Base-by-base conservation (phyloP, 2,329 filamentous ascomycete genomes). In the Chalaropsis ovoidea region DNA sequence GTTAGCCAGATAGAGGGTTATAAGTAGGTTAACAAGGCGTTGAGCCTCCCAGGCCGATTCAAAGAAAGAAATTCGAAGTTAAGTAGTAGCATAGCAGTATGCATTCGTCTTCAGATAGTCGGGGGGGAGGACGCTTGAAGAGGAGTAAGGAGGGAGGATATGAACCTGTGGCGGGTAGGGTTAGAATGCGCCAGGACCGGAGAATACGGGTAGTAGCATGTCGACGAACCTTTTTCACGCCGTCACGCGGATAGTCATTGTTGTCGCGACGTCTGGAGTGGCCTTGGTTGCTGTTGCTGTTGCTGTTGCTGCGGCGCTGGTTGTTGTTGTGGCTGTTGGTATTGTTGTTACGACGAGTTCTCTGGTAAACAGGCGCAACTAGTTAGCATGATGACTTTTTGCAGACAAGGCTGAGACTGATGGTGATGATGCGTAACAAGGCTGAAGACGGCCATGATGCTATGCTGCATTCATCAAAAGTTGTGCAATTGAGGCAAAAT, bases 191-290 rank as follows among this genome's bases (percentile, higher is more conserved):
- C 43, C 24, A 49, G 8, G 19, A 52, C 11, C 17, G 13, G 41
- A 58, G 8, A 47, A 54, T n/a, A 43, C 17, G 19, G 47, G 42
- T 39, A 45, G 42, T 31, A 11, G 22, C 27, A 41, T 45, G 17
- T 47, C 13, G 15, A 67, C 73, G 58, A 75, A 93, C 90, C 90
- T 95, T 95, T 91, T 87, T 92, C 75, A 93, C 83, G 77, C 89
- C 89, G 61, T 67, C 66, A 62, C 66, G 66, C 45, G 66, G 66
- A 58, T 62, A 65, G 39, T 67, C 66, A 66, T 63, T 63, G 65
- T 64, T 64, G 63, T 67, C 66, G 58, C 66, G 66, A 65, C 63
- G 66, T 67, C 63, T 67, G 24, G 11, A 56, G 41, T 47, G 27
- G 39, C 52, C 43, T 24, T 54, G 39, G 35, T 47, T 65, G 62